A percentile compares a stretch with the other conserved stretches of the same genome.
Evolutionary conservation across 768 basidiomycete species (phyloP).

Genomic region (Cystobasidium tubakii): DNA sequence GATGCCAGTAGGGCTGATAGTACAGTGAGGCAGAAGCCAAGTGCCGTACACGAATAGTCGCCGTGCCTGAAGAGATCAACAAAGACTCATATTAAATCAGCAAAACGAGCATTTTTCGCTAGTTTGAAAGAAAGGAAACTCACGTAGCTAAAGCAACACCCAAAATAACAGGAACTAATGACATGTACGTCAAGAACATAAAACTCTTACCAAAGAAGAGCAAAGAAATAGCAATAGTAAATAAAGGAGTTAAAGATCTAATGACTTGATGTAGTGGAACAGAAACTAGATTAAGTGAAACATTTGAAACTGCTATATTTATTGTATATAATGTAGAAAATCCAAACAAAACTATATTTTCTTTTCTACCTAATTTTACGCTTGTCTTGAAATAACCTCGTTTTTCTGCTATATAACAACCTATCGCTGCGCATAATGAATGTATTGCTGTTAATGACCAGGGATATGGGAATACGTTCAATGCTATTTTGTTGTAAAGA

Average conservation of each 20-base stretch:
- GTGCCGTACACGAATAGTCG: slow-evolving; percentile 82
- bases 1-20: slow-evolving; percentile 86
- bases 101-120: no score
- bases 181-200: slow-evolving; percentile 59
- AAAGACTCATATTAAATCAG: not conserved
- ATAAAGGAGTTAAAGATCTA: slow-evolving; percentile 82
- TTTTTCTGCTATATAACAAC: slow-evolving; percentile 62
- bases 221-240: slow-evolving; percentile 73
- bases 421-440: slow-evolving; percentile 74
- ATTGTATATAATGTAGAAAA: slow-evolving; percentile 91
- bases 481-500: slow-evolving; percentile 87
- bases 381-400: slow-evolving; percentile 61
- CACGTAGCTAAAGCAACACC: slow-evolving; percentile 84
- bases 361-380: slow-evolving; percentile 69
- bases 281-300: slow-evolving; percentile 52
- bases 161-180: slow-evolving; percentile 73
- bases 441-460: slow-evolving; percentile 91
- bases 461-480: slow-evolving; percentile 87
- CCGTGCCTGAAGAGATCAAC: slow-evolving; percentile 62
- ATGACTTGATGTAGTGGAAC: slow-evolving; percentile 88
- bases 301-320: slow-evolving; percentile 90
- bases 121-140: no score
- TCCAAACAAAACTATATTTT: slow-evolving; percentile 62
- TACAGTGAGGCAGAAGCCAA: slow-evolving; percentile 79
- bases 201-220: slow-evolving; percentile 65